These are phyloP conservation scores for Apiospora aurea DNA, from an alignment of 2,329 filamentous ascomycete genomes.

Conservation along the genomic window DNA sequence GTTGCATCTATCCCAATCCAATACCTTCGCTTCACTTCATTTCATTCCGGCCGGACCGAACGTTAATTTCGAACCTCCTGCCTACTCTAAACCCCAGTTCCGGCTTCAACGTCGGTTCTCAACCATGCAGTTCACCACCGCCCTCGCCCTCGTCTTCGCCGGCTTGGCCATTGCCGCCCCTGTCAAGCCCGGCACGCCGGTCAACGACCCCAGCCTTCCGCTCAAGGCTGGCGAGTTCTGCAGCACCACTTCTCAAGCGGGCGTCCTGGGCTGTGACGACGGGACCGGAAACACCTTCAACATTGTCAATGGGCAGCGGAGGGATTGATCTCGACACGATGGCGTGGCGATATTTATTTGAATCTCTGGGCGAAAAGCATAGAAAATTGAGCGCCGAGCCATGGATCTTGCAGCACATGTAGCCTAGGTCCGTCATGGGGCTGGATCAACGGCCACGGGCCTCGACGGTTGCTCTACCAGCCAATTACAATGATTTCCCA, in stretches of 20 bases:
- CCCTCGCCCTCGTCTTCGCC: not conserved
- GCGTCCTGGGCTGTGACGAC: slow-evolving; percentile 18
- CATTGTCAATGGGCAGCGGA: slow-evolving; percentile 12
- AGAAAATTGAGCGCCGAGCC: not conserved
- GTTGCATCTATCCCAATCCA: not conserved
- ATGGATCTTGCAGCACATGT: not conserved
- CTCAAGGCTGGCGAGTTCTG: slow-evolving; percentile 22
- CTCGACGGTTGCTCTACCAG: too few species aligned
- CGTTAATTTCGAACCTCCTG: not conserved
- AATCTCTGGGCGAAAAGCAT: not conserved
- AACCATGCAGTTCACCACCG: slow-evolving; percentile 8
- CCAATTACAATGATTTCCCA: too few species aligned
- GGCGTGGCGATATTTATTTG: not conserved
- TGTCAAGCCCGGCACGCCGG: slow-evolving; percentile 18
- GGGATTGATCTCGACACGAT: not conserved
- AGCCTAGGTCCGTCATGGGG: not conserved
- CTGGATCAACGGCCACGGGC: too few species aligned
- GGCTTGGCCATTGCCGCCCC: slow-evolving; percentile 12
- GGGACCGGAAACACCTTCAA: slow-evolving; percentile 12
- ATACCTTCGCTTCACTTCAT: not conserved
- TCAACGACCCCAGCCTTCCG: slow-evolving; percentile 1
- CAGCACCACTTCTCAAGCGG: slow-evolving; percentile 9
- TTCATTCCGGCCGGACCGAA: slow-evolving; percentile 5
- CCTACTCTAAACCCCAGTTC: not conserved
- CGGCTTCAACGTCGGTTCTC: not conserved